A percentile compares a stretch with the other conserved stretches of the same genome.
phyloP scores from a whole-genome alignment of 176 grass and related monocot species.

The Dactylis glomerata region DNA sequence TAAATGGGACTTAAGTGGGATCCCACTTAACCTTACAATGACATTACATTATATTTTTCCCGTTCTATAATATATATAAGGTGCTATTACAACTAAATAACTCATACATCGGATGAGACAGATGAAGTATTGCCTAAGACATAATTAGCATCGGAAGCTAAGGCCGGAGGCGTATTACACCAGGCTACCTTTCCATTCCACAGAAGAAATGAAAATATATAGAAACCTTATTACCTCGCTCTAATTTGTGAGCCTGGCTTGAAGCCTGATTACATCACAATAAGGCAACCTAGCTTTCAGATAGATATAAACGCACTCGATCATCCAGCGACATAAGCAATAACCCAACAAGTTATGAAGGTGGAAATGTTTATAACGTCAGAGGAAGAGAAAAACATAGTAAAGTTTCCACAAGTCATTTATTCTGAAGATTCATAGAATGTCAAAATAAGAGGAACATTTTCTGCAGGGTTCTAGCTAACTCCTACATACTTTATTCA shows the following conservation, averaged over 20 bases:
- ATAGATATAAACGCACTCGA: not conserved
- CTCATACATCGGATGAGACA: too few relatives aligned
- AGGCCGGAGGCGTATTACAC: too few relatives aligned
- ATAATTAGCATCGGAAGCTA: too few relatives aligned
- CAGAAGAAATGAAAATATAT: not conserved
- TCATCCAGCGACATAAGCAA: not conserved
- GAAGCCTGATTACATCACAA: not conserved
- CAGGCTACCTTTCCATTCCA: not conserved
- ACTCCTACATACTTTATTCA: conserved; percentile 28
- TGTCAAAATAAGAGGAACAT: not conserved
- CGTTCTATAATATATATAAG: too few relatives aligned
- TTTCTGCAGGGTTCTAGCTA: conserved; percentile 6
- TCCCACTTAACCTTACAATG: too few relatives aligned
- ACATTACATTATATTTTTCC: too few relatives aligned
- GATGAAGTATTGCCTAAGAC: too few relatives aligned
- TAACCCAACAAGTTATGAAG: not conserved
- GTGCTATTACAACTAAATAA: too few relatives aligned
- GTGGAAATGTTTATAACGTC: not conserved
- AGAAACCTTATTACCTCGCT: not conserved
- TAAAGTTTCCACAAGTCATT: not conserved
- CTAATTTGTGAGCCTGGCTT: not conserved
- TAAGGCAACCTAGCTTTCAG: not conserved
- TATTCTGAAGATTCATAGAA: conserved; percentile 23
- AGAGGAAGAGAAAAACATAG: not conserved
- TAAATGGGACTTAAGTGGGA: too few relatives aligned